Base-by-base conservation (phyloP, 495 filamentous ascomycete species). In the Alectoria sarmentosa region DNA sequence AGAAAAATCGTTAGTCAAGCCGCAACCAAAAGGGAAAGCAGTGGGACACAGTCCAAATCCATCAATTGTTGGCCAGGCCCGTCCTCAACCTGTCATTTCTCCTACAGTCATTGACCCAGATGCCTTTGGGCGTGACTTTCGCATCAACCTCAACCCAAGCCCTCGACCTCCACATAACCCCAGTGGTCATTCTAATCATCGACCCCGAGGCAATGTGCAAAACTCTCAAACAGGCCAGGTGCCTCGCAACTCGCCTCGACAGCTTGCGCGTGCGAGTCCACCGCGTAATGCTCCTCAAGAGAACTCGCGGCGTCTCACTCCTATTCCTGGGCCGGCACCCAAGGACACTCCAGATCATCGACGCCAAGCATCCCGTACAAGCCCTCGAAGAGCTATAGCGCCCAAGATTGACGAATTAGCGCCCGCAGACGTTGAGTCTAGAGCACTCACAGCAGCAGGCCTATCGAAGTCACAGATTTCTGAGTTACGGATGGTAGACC, bases 101-200 rank as follows among this genome's bases (percentile, higher is more conserved):
- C 68, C 62, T 32, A 65, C 64, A 36, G 44, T 71, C 39, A 72
- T 72, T 44, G 70, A 72, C 54, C 70, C 70, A 21, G 68, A 72
- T 54, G 69, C 70, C 36, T 72, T 72, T 61, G 70, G 70, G 10
- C 65, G 70, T 13, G 60, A 65, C 37, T 67, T 68, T 36, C 59
- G 60, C n/a, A 60, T 68, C 36, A 68, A 65, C 10, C 64, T 64
- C 9, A 69, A 70, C 39, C 60, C 66, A 4, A 61, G 60, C 28
- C 58, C 42, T 46, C 52, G 41, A 55, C 49, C 49, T 64, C 26
- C 48, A 28, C 61, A 61, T 19, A 67, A 66, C 38, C 23, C 62
- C 28, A 55, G 21, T 23, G 52, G 52, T 49, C 62, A 59, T 21
- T 34, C 65, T 21, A 60, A 48, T 67, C 69, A 64, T 41, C 56